phyloP scores from a whole-genome alignment of 1,284 basidiomycete species.

The Bjerkandera adusta region DNA sequence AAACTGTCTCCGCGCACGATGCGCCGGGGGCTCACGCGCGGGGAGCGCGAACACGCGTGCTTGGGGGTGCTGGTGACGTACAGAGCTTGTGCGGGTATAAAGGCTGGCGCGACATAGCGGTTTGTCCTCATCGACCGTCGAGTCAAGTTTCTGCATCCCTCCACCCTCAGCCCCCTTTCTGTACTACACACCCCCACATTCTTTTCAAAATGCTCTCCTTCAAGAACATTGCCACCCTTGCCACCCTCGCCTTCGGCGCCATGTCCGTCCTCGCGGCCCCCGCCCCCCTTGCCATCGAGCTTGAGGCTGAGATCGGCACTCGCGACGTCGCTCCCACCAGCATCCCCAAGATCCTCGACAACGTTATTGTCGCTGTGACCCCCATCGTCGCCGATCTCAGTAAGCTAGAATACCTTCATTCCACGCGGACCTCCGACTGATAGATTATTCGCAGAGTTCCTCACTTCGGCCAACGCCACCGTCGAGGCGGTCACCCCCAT shows the following conservation, averaged over 20 bases:
- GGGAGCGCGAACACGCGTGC: too few species aligned
- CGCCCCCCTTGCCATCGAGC: conserved; percentile 6
- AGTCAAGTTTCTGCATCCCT: too few species aligned
- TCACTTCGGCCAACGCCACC: conserved; percentile 32
- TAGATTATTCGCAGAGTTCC: conserved; percentile 24
- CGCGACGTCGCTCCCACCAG: conserved; percentile 18
- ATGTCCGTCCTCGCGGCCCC: conserved; percentile 22
- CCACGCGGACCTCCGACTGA: conserved; percentile 7
- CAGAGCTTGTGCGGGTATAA: too few species aligned
- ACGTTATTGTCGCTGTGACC: conserved; percentile 22
- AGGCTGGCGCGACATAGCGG: too few species aligned
- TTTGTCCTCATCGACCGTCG: too few species aligned
- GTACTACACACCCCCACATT: conserved; percentile 30
- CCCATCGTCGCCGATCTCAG: conserved; percentile 29
- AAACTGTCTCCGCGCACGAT: too few species aligned
- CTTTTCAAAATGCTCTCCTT: conserved; percentile 48
- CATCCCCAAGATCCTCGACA: conserved; percentile 25
- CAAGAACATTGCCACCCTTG: conserved; percentile 34
- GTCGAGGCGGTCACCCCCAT: conserved; percentile 27
- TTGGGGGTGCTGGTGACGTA: too few species aligned
- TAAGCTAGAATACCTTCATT: conserved; percentile 19
- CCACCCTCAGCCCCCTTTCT: conserved; percentile 5
- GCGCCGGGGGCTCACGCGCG: too few species aligned
- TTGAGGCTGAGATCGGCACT: conserved; percentile 4
- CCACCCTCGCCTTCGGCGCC: conserved; percentile 35